Percentiles rank a stretch among this genome's conserved stretches.
These are phyloP conservation scores for Coniferiporia sulphurascens DNA, from an alignment of 1,284 basidiomycete genomes.

Conservation along the genomic window DNA sequence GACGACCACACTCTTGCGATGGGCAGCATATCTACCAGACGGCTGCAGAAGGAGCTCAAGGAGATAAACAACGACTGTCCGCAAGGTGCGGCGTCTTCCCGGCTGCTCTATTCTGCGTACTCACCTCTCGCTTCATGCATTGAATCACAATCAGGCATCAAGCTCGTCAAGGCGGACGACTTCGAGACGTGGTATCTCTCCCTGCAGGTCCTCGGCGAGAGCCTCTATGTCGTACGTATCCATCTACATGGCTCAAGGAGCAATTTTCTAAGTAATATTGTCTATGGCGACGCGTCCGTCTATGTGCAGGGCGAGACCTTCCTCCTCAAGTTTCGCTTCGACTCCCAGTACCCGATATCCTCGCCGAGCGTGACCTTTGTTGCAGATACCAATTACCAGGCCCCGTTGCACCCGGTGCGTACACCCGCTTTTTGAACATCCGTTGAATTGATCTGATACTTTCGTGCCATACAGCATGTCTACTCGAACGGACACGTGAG, in stretches of 20 bases:
- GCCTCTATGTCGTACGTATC: slow-evolving; percentile 55
- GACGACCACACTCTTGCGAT: slow-evolving; percentile 15
- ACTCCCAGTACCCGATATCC: slow-evolving; percentile 71
- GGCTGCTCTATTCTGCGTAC: not conserved
- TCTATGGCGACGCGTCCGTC: not conserved
- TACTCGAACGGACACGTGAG: slow-evolving; percentile 77
- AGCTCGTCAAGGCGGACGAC: slow-evolving; percentile 64
- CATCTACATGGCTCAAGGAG: not conserved
- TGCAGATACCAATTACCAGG: slow-evolving; percentile 51
- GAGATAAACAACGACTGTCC: slow-evolving; percentile 26
- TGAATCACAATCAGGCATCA: slow-evolving; percentile 48
- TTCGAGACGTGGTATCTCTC: slow-evolving; percentile 69
- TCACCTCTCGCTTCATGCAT: not conserved
- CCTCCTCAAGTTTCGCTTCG: slow-evolving; percentile 74
- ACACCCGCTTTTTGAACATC: not conserved
- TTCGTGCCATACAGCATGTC: slow-evolving; percentile 50
- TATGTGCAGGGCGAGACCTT: slow-evolving; percentile 61
- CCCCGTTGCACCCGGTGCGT: slow-evolving; percentile 73
- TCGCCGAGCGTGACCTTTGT: slow-evolving; percentile 82
- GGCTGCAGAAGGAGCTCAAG: slow-evolving; percentile 28
- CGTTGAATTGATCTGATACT: slow-evolving; percentile 5
- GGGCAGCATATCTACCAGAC: slow-evolving; percentile 24
- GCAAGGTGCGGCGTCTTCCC: slow-evolving; percentile 17
- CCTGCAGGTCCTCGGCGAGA: slow-evolving; percentile 76
- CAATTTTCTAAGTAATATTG: not conserved